Base-by-base conservation (phyloP, 331 rosid genomes). In the Quercus lobata region DNA sequence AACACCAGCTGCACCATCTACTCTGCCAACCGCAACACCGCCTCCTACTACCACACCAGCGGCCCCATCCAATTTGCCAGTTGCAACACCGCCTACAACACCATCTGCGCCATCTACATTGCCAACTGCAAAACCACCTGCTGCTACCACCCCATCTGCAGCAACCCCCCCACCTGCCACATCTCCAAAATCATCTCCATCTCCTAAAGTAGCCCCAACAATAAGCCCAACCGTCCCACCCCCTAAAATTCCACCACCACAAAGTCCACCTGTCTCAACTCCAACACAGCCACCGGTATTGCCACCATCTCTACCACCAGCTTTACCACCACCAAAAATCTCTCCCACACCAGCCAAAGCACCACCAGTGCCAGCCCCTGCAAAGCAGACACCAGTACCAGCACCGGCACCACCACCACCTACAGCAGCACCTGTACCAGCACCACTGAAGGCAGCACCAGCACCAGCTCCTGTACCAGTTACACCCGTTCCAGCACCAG, bases 301-400 rank as follows among this genome's bases (percentile, higher is more conserved):
- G 54, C 82, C 84, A 0, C 80, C 91, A 10, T 87, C 88, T 18
- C 24, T 52, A 56, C 84, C 92, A n/a, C 86, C 97, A 57, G 81
- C 90, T 53, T 60, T 73, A 62, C 82, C 89, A 14, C 79, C 94
- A 73, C 94, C 97, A 5, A 81, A 63, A 72, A 82, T 84, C 69
- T 79, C 97, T 15, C 98, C 98, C 56, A 37, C 94, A 55, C 97
- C 98, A 16, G 87, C 32, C 15, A 76, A 84, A 75, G 72, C 90
- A 71, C 91, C 97, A 63, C 91, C 91, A 6, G 86, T 91, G 6
- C 88, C 89, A 22, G 91, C 92, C 52, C 97, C 97, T 17, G 83
- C 72, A 19, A 83, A 74, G 82, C 75, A 78, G 32, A n/a, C 96
- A 66, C 91, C 90, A 0, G 91, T 88, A 8, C 97, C 94, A 1